Base-by-base conservation (phyloP, 139 green algal genomes). In the Chlamydomonas eustigma region DNA sequence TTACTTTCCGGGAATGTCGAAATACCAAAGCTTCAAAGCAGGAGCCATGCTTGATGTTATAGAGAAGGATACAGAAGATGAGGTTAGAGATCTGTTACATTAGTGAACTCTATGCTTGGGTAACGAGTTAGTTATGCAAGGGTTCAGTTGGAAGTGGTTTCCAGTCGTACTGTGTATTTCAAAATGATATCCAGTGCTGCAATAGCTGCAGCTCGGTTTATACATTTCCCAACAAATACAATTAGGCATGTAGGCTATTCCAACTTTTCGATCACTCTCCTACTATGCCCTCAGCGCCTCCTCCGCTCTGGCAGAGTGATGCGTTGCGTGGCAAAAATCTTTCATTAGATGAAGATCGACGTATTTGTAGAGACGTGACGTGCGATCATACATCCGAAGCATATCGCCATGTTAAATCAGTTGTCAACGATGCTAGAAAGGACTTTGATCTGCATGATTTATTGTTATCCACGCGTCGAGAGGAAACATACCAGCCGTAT, bases 401-500 rank as follows among this genome's bases (percentile, higher is more conserved):
- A 24, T 94, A 86, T 81, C 85, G 85, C 24, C 85, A 92, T 52
- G 69, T 89, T 1, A 84, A 84, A 36, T 52, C 37, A 18, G 85
- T 93, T 3, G 70, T 79, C 4, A 18, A 58, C 22, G 70, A 88
- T 4, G 85, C 83, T 25, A 74, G 64, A 37, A 79, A 85, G 34
- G 65, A 80, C 3, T 68, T 70, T 18, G 91, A 95, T 71, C 72
- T 95, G 12, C 80, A 86, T 72, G 91, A 94, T 64, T 76, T 93
- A 36, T 73, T 95, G 18, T 71, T 69, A 0, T 81, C 84, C 34
- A 82, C 78, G 1, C 81, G 84, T 4, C 78, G 88, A 4, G 90
- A 95, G 72, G 90, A 91, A 24, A 90, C 90, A 28, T 95, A 94
- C 78, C 86, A 88, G 31, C 83, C 89, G 34, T 82, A 87, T 39